Conservation (phyloP, 441 rosid genomes). For the Mallotus japonicus region DNA sequence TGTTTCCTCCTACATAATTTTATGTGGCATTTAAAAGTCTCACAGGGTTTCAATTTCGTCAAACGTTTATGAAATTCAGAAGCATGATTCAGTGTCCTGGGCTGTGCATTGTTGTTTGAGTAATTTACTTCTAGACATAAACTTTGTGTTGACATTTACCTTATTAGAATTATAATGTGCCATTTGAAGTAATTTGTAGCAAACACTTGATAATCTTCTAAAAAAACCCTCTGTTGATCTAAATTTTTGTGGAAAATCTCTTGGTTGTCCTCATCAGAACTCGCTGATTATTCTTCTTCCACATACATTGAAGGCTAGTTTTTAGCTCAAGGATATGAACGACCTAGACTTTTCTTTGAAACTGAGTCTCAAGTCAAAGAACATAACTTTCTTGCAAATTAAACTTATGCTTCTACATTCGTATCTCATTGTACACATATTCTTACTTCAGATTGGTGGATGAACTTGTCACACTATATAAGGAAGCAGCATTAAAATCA, state of each 20-base stretch:
- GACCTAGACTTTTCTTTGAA: not conserved
- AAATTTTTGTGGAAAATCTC: not conserved
- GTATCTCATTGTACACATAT: not conserved
- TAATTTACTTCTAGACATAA: not conserved
- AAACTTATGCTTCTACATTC: not conserved
- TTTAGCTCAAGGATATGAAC: not conserved
- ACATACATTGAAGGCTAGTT: not conserved
- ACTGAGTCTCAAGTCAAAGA: not conserved
- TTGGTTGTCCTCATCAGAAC: not conserved
- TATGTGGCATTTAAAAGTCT: conserved; percentile 2
- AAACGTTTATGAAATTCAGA: not conserved
- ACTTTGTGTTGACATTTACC: not conserved
- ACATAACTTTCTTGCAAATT: not conserved
- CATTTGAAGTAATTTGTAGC: not conserved
- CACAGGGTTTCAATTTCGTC: not conserved
- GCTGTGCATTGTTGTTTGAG: not conserved
- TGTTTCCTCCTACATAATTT: not conserved
- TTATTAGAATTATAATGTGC: not conserved
- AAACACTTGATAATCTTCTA: not conserved
- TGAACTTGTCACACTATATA: conserved; percentile 62
- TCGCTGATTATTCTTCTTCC: not conserved
- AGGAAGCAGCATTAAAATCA: conserved; percentile 61
- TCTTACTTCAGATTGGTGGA: conserved; percentile 61
- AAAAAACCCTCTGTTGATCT: not conserved
- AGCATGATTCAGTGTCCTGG: not conserved